phyloP scores from a whole-genome alignment of 2,329 filamentous ascomycete genomes.

The Trichophyton simii region DNA sequence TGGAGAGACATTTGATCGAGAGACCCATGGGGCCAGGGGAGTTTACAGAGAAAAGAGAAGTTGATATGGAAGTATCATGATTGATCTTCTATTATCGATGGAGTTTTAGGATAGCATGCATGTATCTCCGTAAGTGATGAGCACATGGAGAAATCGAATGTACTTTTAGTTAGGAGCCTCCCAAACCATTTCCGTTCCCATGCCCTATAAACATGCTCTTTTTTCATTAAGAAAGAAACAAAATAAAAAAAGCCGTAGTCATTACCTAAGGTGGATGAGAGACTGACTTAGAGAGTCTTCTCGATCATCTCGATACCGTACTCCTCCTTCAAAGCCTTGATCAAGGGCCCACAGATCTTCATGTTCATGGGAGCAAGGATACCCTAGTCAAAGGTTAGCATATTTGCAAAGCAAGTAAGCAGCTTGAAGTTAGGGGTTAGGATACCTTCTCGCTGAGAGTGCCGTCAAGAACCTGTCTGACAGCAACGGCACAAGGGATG shows the following conservation, averaged over 20 bases:
- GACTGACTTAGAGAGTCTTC: slow-evolving; percentile 40
- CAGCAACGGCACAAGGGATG: slow-evolving; percentile 60
- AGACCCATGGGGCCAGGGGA: background rate
- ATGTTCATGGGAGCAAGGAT: slow-evolving; percentile 64
- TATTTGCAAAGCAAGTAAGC: no score
- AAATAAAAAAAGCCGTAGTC: background rate
- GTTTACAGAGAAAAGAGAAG: background rate
- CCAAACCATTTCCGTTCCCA: background rate
- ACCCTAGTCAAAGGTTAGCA: slow-evolving; percentile 31
- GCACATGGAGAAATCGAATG: background rate
- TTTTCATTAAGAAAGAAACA: background rate
- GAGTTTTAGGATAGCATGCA: background rate
- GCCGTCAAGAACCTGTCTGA: slow-evolving; percentile 65
- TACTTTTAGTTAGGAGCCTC: background rate
- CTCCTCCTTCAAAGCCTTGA: slow-evolving; percentile 65
- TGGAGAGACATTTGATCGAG: background rate
- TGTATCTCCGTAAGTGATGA: background rate
- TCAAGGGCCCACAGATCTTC: slow-evolving; percentile 58
- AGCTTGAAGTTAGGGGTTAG: background rate
- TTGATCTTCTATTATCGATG: background rate
- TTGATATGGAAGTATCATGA: background rate
- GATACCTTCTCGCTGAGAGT: slow-evolving; percentile 50
- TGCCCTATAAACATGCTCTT: background rate
- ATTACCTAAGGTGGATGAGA: background rate
- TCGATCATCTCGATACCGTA: slow-evolving; percentile 62